Percentiles rank a stretch among this genome's conserved stretches.
Conservation (phyloP, 2,329 filamentous ascomycete genomes). For the Aspergillus floridensis region DNA sequence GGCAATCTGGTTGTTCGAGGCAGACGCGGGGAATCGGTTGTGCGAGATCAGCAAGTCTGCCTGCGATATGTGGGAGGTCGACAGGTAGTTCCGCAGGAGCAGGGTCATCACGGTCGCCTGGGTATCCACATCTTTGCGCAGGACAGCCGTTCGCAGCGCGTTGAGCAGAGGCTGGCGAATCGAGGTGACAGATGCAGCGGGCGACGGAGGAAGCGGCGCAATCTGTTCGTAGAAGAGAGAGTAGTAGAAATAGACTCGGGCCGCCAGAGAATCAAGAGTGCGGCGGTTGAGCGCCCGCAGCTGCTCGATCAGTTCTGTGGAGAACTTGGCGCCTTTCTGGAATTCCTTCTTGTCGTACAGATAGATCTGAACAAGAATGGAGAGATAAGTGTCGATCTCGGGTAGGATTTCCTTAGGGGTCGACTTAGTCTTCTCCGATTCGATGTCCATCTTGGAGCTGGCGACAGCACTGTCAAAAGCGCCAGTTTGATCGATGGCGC, state of each 20-base stretch:
- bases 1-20: constrained; percentile 96
- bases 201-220: constrained; percentile 80
- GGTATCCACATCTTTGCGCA: constrained; percentile 96
- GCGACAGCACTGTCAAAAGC: constrained; percentile 60
- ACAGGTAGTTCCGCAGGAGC: constrained; percentile 90
- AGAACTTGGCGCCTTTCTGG: constrained; percentile 79
- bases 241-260: constrained; percentile 98
- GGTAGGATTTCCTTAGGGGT: constrained; percentile 72
- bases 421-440: constrained; percentile 65
- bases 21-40: constrained; percentile 89
- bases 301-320: constrained; percentile 74
- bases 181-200: constrained; percentile 79
- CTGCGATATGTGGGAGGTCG: constrained; percentile 94
- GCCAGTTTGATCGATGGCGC: constrained; percentile 66
- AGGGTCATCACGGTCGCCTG: constrained; percentile 94
- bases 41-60: constrained; percentile 94
- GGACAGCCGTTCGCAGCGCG: constrained; percentile 87
- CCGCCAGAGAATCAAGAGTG: constrained; percentile 87
- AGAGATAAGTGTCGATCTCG: constrained; percentile 85
- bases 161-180: constrained; percentile 83
- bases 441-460: constrained; percentile 70
- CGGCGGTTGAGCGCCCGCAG: constrained; percentile 88
- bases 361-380: constrained; percentile 81
- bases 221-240: constrained; percentile 92
- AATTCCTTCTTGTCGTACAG: constrained; percentile 82